A percentile compares a stretch with the other conserved stretches of the same genome.
phyloP scores from a whole-genome alignment of 371 early-diverging fungal species.

The Circinella umbellata region DNA sequence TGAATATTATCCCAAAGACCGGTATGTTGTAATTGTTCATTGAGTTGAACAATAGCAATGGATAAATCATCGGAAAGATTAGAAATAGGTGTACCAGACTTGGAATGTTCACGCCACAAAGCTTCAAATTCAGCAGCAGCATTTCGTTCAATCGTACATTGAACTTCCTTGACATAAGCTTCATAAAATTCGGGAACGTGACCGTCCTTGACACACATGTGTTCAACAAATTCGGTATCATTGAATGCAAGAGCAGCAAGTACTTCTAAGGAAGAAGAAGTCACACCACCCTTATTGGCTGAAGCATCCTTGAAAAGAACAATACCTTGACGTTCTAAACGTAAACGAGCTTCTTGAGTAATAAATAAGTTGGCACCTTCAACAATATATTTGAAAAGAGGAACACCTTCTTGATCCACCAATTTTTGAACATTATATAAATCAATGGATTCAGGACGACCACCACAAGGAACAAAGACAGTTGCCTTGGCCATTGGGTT shows the following conservation, averaged over 20 bases:
- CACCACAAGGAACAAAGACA: constrained; percentile 98
- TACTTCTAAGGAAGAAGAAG: constrained; percentile 95
- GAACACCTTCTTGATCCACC: constrained; percentile 77
- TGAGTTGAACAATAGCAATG: constrained; percentile 90
- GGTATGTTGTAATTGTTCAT: constrained; percentile 90
- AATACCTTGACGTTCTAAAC: constrained; percentile 92
- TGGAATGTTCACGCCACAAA: constrained; percentile 87
- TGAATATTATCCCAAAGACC: constrained; percentile 92
- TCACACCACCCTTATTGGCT: constrained; percentile 99
- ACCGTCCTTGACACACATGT: constrained; percentile 90
- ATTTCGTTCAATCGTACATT: constrained; percentile 90
- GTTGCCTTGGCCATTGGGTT: constrained; percentile 83
- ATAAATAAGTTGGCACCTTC: constrained; percentile 99
- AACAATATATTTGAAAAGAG: constrained; percentile 97
- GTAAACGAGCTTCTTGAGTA: constrained; percentile 97
- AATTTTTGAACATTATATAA: constrained; percentile 85
- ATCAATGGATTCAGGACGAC: constrained; percentile 97
- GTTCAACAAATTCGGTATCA: constrained; percentile 88
- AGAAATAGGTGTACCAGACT: constrained; percentile 78
- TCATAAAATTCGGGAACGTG: constrained; percentile 86
- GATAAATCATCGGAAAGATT: constrained; percentile 94
- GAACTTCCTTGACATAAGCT: constrained; percentile 92
- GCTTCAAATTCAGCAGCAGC: constrained; percentile 95
- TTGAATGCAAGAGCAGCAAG: constrained; percentile 93
- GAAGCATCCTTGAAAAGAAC: constrained; percentile 98